phyloP scores from a whole-genome alignment of 2,329 filamentous ascomycete species.

The Beauveria caledonica region DNA sequence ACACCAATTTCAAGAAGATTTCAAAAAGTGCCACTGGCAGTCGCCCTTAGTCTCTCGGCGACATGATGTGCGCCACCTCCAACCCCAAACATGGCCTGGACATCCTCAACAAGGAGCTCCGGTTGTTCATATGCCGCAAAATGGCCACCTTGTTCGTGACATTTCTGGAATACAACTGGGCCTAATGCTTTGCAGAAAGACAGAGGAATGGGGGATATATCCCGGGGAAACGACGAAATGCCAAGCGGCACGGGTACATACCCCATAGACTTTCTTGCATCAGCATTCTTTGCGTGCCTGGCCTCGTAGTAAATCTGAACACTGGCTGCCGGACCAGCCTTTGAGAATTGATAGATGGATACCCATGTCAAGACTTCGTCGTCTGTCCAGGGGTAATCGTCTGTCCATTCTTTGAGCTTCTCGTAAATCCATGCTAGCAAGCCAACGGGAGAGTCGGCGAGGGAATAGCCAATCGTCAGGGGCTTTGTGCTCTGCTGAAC shows the following conservation, averaged over 20 bases:
- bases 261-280: conserved; percentile 9
- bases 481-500: conserved; percentile 52
- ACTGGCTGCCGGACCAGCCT: conserved; percentile 59
- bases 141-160: conserved; percentile 46
- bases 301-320: conserved; percentile 66
- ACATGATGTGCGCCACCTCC: neutral
- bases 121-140: conserved; percentile 55
- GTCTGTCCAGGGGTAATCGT: conserved; percentile 63
- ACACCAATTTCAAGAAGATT: too few species aligned
- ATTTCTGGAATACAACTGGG: conserved; percentile 48
- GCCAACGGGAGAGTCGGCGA: conserved; percentile 62
- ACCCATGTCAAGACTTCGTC: conserved; percentile 72
- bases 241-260: conserved; percentile 35
- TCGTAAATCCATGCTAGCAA: conserved; percentile 74
- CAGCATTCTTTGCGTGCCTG: conserved; percentile 29
- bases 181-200: conserved; percentile 39
- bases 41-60: neutral
- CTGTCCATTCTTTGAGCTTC: conserved; percentile 71
- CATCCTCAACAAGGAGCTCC: conserved; percentile 41
- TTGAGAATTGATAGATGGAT: conserved; percentile 62
- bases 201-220: conserved; percentile 41
- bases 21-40: too few species aligned
- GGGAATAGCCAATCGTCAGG: conserved; percentile 61
- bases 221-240: conserved; percentile 48
- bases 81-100: conserved; percentile 46